Percentiles rank a stretch among this genome's conserved stretches.
These are phyloP conservation scores for Solanum chiquidenum DNA, from an alignment of 257 asterid genomes.

Conservation along the genomic window DNA sequence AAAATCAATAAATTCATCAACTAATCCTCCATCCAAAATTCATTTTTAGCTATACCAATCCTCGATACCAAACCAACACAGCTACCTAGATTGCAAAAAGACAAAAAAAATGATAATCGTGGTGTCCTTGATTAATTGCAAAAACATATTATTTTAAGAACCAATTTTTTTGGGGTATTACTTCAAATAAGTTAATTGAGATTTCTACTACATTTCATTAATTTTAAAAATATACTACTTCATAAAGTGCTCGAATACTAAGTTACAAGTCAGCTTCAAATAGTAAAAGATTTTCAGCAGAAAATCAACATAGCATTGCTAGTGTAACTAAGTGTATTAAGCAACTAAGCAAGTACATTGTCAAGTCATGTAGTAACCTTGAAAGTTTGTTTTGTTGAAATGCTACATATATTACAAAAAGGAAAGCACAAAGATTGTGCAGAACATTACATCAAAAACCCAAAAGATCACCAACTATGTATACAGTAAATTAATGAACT, in stretches of 20 bases:
- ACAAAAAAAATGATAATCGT: not conserved
- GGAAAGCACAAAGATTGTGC: no score
- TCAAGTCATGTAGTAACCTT: no score
- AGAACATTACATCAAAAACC: no score
- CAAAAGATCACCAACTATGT: no score
- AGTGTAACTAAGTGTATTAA: not conserved
- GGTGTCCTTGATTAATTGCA: not conserved
- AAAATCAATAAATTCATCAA: not conserved
- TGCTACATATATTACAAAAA: no score
- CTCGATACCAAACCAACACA: not conserved
- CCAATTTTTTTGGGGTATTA: not conserved
- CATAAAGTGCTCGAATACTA: not conserved
- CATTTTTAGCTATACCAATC: not conserved
- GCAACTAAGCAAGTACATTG: no score
- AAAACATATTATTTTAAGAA: no score
- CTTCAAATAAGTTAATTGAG: not conserved
- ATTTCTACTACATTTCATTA: no score
- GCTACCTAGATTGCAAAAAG: not conserved
- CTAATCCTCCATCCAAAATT: not conserved
- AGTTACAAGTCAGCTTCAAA: not conserved
- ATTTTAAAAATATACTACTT: no score
- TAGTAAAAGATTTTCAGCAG: not conserved
- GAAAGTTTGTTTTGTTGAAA: no score
- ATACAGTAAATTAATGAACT: no score
- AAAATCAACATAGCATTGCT: not conserved